Evolutionary conservation across 2,329 filamentous ascomycete genomes (phyloP).

Genomic region (Diaporthe aspalathi): DNA sequence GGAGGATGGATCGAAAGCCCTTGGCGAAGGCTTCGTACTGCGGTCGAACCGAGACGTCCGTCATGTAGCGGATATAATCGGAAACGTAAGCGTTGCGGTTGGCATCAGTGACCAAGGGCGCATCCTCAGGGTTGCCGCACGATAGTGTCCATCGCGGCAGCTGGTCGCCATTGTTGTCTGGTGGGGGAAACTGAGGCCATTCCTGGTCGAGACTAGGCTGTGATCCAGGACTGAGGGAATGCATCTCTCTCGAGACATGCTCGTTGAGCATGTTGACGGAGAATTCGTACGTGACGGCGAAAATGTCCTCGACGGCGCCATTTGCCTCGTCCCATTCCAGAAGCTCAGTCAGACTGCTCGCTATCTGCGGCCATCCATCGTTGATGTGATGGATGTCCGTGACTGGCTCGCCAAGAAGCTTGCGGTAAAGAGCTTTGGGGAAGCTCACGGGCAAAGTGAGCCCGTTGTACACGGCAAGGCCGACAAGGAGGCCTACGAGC

Average conservation of each 20-base stretch:
- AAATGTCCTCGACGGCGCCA: slow-evolving; percentile 83
- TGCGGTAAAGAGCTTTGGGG: slow-evolving; percentile 84
- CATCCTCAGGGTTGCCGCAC: slow-evolving; percentile 61
- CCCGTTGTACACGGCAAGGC: slow-evolving; percentile 92
- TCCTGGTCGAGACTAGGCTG: slow-evolving; percentile 34
- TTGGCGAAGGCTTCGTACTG: slow-evolving; percentile 84
- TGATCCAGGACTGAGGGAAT: slow-evolving; percentile 45
- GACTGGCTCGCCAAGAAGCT: slow-evolving; percentile 77
- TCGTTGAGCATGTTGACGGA: slow-evolving; percentile 71
- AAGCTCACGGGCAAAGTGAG: slow-evolving; percentile 92
- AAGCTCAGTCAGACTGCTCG: slow-evolving; percentile 77
- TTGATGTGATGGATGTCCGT: slow-evolving; percentile 79
- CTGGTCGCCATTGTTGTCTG: slow-evolving; percentile 18
- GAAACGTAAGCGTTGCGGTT: slow-evolving; percentile 83
- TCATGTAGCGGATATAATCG: slow-evolving; percentile 88
- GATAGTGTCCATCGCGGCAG: slow-evolving; percentile 40
- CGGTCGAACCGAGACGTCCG: slow-evolving; percentile 78
- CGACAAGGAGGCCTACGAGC: slow-evolving; percentile 87
- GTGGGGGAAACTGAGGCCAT: slow-evolving; percentile 66
- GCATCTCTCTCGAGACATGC: slow-evolving; percentile 69
- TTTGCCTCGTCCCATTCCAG: slow-evolving; percentile 81
- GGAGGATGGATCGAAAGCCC: slow-evolving; percentile 82
- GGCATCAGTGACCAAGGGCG: slow-evolving; percentile 80
- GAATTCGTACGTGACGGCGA: slow-evolving; percentile 88
- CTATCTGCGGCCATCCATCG: slow-evolving; percentile 88